Percentiles rank a stretch among this genome's conserved stretches.
Conservation (phyloP, 805 yeast genomes). For the Barnettozyma pratensis region DNA sequence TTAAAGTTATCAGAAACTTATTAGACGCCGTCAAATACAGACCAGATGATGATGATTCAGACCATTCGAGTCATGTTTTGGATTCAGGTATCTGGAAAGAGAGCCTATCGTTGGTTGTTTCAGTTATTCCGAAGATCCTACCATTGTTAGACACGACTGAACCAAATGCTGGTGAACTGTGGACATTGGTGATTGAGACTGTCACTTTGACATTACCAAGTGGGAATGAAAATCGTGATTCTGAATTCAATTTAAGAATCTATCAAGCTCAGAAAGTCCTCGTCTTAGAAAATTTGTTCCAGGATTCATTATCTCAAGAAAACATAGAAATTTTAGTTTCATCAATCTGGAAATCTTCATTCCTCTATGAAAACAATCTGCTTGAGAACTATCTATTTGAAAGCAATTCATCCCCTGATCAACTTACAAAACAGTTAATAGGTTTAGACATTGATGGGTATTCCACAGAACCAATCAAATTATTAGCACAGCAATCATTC, state of each 20-base stretch:
- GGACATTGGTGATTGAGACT: constrained; percentile 39
- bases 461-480: constrained; percentile 49
- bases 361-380: constrained; percentile 51
- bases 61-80: constrained; percentile 7
- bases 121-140: constrained; percentile 27
- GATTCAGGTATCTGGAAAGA: constrained; percentile 48
- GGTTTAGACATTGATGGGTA: constrained; percentile 40
- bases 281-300: constrained; percentile 36
- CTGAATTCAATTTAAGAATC: constrained; percentile 39
- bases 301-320: constrained; percentile 23
- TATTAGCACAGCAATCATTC: constrained; percentile 40
- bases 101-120: constrained; percentile 37
- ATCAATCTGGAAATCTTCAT: constrained; percentile 55
- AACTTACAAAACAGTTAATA: constrained; percentile 34
- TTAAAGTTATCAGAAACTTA: constrained; percentile 43
- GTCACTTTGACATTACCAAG: constrained; percentile 36
- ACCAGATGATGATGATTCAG: constrained; percentile 27
- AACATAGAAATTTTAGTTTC: constrained; percentile 40
- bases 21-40: constrained; percentile 47
- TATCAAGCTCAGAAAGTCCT: constrained; percentile 37
- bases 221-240: constrained; percentile 30
- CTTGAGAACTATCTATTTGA: constrained; percentile 38
- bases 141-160: constrained; percentile 20
- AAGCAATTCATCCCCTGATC: constrained; percentile 26
- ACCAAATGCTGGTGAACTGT: constrained; percentile 19